phyloP scores from a whole-genome alignment of 495 filamentous ascomycete species.

The Annulohypoxylon nitens region DNA sequence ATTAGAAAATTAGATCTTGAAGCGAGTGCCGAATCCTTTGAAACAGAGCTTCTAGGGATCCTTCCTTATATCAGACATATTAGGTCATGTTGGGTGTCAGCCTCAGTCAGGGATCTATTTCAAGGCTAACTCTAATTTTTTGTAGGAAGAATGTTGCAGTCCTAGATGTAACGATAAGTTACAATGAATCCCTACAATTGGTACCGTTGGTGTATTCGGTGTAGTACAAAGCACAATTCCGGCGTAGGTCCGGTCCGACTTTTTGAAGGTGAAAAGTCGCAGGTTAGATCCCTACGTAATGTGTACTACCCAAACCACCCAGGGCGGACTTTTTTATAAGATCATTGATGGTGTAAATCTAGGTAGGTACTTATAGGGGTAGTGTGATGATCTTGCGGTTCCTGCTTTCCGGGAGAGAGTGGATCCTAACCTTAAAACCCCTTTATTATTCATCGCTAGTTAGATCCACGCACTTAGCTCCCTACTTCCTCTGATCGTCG shows the following conservation, averaged over 20 bases:
- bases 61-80: constrained; percentile 6
- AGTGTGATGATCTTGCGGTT: background rate
- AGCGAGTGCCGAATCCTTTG: constrained; percentile 8
- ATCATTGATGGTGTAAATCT: background rate
- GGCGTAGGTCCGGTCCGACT: background rate
- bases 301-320: background rate
- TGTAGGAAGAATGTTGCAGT: background rate
- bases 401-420: background rate
- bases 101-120: background rate
- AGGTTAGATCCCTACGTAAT: background rate
- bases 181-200: constrained; percentile 5
- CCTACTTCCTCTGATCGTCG: background rate
- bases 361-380: background rate
- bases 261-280: background rate
- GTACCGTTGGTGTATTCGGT: background rate
- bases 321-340: background rate
- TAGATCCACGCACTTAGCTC: background rate
- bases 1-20: background rate
- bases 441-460: background rate
- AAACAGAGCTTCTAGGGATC: background rate
- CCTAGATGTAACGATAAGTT: constrained; percentile 1
- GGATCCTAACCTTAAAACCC: background rate
- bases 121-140: background rate
- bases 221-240: background rate
- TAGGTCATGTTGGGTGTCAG: background rate